Evolutionary conservation across 2,329 filamentous ascomycete species (phyloP), one percentile per base, ranked within the genome.

Genomic region (Penicillium sumatraense): DNA sequence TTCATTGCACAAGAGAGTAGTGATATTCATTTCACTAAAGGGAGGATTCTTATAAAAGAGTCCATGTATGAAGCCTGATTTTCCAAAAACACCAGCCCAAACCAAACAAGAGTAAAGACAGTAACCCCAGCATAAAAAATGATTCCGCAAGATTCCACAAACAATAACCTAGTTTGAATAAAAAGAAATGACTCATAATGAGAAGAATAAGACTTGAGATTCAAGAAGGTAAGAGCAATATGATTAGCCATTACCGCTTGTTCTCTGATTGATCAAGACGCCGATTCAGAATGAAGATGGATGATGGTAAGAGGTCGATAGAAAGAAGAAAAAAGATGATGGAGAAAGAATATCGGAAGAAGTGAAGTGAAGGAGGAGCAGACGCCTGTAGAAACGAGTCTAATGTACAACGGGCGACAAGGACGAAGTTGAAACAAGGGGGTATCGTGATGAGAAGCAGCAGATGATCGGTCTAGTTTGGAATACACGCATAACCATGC

Each of bases 381-480:
- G 47, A 57, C 42, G 51, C 54, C 51, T 41, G 54, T 21, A 45
- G 41, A 54, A 54, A 38, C 24, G 42, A 50, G 46, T 57, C 56
- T 64, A 64, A 54, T 64, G 45, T 64, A 64, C 61, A 64, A 59
- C 55, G 26, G 44, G 27, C 48, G 51, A 27, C 35, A 50, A 24
- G 35, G 49, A 45, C 29, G 36, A 49, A 38, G 24, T 26, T 54
- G 55, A 57, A 57, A 57, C 55, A 57, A 42, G 45, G 61, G 62
- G 60, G 63, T 65, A 62, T 64, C 61, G 62, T 60, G 57, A 58
- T 54, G 53, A 56, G 56, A 63, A 59, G 56, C 49, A 63, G 56
- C 51, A 41, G 52, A 46, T 40, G 53, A 53, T 49, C 54, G 42
- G 42, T 31, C 42, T 46, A 16, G 26, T 21, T 46, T 46, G 24